phyloP scores from a whole-genome alignment of 2,329 filamentous ascomycete genomes.

The Phoma sp. region DNA sequence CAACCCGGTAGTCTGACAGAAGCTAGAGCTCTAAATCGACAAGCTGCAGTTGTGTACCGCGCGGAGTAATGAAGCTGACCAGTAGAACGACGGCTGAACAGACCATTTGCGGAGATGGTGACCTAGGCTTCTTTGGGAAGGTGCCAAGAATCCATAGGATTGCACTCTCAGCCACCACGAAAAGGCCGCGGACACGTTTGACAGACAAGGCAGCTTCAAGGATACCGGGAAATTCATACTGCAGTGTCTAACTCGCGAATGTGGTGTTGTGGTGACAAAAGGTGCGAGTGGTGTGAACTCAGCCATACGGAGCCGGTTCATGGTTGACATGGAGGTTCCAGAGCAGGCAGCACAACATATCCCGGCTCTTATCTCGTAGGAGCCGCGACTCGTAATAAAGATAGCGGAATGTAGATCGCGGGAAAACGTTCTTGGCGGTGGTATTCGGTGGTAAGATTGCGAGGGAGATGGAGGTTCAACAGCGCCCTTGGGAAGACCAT shows the following conservation, averaged over 20 bases:
- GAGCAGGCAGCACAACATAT: neutral
- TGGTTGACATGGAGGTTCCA: neutral
- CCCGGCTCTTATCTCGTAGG: slow-evolving; percentile 14
- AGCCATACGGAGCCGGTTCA: neutral
- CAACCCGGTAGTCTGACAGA: slow-evolving; percentile 17
- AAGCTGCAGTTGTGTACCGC: slow-evolving; percentile 14
- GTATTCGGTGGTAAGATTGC: neutral
- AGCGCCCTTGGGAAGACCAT: neutral
- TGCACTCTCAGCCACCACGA: slow-evolving; percentile 9
- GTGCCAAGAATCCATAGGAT: slow-evolving; percentile 26
- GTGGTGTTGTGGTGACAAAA: slow-evolving; percentile 1
- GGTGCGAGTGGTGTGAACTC: neutral
- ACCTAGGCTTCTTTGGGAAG: slow-evolving; percentile 22
- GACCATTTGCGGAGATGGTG: slow-evolving; percentile 3
- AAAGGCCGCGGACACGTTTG: slow-evolving; percentile 9
- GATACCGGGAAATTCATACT: neutral
- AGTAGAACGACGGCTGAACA: slow-evolving; percentile 8
- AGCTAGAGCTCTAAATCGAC: slow-evolving; percentile 17
- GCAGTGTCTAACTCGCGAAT: neutral
- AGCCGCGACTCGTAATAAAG: slow-evolving; percentile 5
- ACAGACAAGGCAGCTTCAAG: slow-evolving; percentile 11
- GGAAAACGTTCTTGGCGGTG: slow-evolving; percentile 3
- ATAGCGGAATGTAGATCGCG: slow-evolving; percentile 16
- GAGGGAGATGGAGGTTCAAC: neutral
- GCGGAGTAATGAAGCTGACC: slow-evolving; percentile 10